Evolutionary conservation across 192 early-diverging fungal species (phyloP).

Genomic region (Tieghemiomyces parasiticus): DNA sequence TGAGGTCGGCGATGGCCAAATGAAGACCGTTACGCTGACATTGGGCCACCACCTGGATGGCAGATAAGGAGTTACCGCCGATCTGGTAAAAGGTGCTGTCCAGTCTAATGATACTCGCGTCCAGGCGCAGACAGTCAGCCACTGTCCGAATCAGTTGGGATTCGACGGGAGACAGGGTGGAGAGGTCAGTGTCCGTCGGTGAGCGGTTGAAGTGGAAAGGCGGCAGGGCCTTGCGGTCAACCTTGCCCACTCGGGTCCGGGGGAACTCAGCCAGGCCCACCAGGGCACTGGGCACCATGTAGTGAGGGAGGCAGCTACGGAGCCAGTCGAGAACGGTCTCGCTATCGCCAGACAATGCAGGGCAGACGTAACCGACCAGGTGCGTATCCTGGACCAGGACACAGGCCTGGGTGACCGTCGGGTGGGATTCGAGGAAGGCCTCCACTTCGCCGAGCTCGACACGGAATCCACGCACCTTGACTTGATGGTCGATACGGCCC

Average conservation of each 20-base stretch:
- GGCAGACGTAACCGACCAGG: conserved; percentile 3
- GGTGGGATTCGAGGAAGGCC: conserved; percentile 10
- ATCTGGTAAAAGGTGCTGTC: not conserved
- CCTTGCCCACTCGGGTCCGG: not conserved
- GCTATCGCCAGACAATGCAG: too few species aligned
- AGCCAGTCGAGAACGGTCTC: not conserved
- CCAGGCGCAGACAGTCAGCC: not conserved
- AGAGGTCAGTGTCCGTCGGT: not conserved
- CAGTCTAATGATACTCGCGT: not conserved
- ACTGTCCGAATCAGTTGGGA: too few species aligned
- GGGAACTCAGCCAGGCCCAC: not conserved
- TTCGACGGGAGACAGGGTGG: too few species aligned
- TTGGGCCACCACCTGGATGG: not conserved
- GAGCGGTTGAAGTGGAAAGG: not conserved
- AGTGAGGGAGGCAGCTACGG: not conserved
- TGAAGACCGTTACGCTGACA: not conserved
- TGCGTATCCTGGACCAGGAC: conserved; percentile 12
- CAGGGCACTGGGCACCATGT: not conserved
- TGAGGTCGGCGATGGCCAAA: not conserved
- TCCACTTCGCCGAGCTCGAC: conserved; percentile 20
- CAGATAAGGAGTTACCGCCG: not conserved
- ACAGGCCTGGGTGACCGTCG: conserved; percentile 12
- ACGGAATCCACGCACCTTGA: conserved; percentile 23
- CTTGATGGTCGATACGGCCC: conserved; percentile 19
- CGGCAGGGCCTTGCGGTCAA: not conserved